A percentile compares a stretch with the other conserved stretches of the same genome.
These are phyloP conservation scores for Salvia splendens DNA, from an alignment of 257 asterid genomes.

Conservation along the genomic window DNA sequence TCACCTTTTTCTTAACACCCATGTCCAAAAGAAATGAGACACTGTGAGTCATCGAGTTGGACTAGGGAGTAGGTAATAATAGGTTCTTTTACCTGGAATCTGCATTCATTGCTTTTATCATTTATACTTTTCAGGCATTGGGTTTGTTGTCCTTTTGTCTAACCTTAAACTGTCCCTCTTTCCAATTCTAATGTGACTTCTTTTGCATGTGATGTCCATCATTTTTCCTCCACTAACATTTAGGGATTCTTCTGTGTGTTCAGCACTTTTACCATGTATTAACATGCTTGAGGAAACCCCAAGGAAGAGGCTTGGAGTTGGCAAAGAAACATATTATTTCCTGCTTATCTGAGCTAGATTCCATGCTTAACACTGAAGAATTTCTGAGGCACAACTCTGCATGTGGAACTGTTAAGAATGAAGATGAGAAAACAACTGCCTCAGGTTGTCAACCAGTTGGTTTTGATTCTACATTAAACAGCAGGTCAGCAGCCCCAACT, in stretches of 20 bases:
- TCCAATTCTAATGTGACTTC: not conserved
- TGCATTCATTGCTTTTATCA: not conserved
- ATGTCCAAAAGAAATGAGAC: too few species aligned
- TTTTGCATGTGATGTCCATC: conserved; percentile 13
- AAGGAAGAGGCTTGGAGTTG: conserved; percentile 96
- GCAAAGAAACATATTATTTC: conserved; percentile 84
- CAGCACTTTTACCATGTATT: conserved; percentile 92
- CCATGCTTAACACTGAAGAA: conserved; percentile 72
- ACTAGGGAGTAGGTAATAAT: not conserved
- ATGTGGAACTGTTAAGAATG: conserved; percentile 41
- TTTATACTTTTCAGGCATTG: conserved; percentile 9
- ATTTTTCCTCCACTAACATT: conserved; percentile 32
- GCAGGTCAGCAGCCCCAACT: conserved; percentile 95
- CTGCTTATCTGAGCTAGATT: conserved; percentile 82
- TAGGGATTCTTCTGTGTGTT: conserved; percentile 34
- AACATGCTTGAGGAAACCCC: conserved; percentile 83
- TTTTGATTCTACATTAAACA: conserved; percentile 90
- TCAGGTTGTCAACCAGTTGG: conserved; percentile 91
- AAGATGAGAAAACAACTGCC: conserved; percentile 78
- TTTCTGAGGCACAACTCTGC: conserved; percentile 55
- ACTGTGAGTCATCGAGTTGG: too few species aligned
- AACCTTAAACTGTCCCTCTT: not conserved
- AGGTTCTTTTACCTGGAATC: conserved; percentile 16
- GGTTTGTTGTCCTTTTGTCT: conserved; percentile 9
- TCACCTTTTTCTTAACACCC: too few species aligned